Evolutionary conservation across 176 grass and related monocot genomes (phyloP).

Genomic region (Ananas comosus): DNA sequence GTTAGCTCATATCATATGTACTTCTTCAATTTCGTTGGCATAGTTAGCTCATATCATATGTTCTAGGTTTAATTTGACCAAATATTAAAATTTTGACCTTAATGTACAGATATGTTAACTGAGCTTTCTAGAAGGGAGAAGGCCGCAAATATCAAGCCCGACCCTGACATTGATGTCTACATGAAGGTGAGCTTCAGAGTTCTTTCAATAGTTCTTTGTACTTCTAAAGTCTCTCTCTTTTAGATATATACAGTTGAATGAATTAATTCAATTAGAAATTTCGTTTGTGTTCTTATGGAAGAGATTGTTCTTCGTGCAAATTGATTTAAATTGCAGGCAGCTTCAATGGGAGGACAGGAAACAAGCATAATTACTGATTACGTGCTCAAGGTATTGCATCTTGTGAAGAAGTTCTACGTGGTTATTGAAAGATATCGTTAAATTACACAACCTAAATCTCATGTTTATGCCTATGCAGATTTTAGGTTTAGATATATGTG

Average conservation of each 20-base stretch:
- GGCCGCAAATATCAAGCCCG: constrained; percentile 59
- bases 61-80: background rate
- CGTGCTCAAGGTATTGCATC: constrained; percentile 54
- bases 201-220: too few species aligned
- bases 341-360: constrained; percentile 61
- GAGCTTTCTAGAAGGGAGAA: constrained; percentile 76
- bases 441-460: background rate
- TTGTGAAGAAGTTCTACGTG: background rate
- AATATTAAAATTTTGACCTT: constrained; percentile 17
- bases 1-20: constrained; percentile 5
- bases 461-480: constrained; percentile 26
- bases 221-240: too few species aligned
- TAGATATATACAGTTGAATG: too few species aligned
- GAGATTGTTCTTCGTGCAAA: too few species aligned
- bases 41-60: constrained; percentile 8
- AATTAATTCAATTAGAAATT: too few species aligned
- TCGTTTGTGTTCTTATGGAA: too few species aligned
- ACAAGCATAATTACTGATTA: constrained; percentile 70
- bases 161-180: constrained; percentile 68
- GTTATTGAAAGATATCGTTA: background rate
- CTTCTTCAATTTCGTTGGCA: too few species aligned
- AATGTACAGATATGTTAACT: constrained; percentile 45
- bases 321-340: constrained; percentile 28
- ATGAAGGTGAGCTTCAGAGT: constrained; percentile 48
- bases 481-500: constrained; percentile 69